A percentile compares a stretch with the other conserved stretches of the same genome.
Evolutionary conservation across 148 eudicot genomes (phyloP).

Genomic region (Camellia lanceoleosa): DNA sequence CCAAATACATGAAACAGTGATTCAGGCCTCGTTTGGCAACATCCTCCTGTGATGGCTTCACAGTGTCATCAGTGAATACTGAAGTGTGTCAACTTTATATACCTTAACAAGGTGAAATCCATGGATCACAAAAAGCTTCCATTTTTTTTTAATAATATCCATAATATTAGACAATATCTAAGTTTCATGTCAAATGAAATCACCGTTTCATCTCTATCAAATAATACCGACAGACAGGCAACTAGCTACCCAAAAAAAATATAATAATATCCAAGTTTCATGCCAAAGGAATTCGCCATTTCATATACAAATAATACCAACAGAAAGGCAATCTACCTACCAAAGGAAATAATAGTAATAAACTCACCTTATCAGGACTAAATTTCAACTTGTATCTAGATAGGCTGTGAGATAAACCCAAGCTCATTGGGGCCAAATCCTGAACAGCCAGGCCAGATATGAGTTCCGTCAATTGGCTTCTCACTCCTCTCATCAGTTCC

Average conservation of each 20-base stretch:
- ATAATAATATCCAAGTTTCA: neutral
- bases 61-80: neutral
- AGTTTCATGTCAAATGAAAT: neutral
- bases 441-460: conserved; percentile 85
- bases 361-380: conserved; percentile 86
- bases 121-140: neutral
- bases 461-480: conserved; percentile 87
- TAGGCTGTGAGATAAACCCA: conserved; percentile 96
- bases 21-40: neutral
- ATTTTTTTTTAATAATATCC: neutral
- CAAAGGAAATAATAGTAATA: neutral
- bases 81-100: neutral
- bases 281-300: neutral
- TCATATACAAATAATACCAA: neutral
- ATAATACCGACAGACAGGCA: neutral
- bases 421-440: conserved; percentile 97
- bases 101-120: neutral
- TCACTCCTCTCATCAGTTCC: conserved; percentile 95
- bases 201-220: neutral
- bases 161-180: neutral
- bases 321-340: neutral
- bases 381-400: conserved; percentile 89
- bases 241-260: neutral
- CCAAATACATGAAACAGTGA: neutral
- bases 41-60: neutral